A percentile compares a stretch with the other conserved stretches of the same genome.
Conservation (phyloP, 805 yeast genomes). For the Zygotorulaspora danielsina region DNA sequence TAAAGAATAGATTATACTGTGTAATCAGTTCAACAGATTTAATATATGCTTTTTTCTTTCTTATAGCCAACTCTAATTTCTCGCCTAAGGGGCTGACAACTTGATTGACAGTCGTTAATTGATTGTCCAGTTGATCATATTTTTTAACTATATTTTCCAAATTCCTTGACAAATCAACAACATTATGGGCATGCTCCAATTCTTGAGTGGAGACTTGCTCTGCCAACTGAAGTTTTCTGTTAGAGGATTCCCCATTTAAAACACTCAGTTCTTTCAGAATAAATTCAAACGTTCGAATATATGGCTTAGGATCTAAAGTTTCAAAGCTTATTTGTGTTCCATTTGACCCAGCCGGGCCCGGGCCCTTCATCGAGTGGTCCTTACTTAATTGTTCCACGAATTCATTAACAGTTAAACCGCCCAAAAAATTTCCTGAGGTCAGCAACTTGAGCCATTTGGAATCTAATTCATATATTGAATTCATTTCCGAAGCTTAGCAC, state of each 20-base stretch:
- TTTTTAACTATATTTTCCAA: constrained; percentile 22
- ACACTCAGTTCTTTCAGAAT: constrained; percentile 67
- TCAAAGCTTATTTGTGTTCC: constrained; percentile 14
- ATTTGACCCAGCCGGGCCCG: constrained; percentile 7
- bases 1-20: constrained; percentile 71
- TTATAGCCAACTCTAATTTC: constrained; percentile 60
- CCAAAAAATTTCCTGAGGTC: constrained; percentile 58
- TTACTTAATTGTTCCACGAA: constrained; percentile 76
- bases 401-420: constrained; percentile 68
- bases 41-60: constrained; percentile 66
- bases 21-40: constrained; percentile 69
- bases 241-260: constrained; percentile 52
- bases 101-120: constrained; percentile 46
- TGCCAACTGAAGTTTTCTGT: constrained; percentile 49
- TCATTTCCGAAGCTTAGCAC: constrained; percentile 28
- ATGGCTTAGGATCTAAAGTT: constrained; percentile 83
- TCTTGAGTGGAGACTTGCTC: constrained; percentile 58
- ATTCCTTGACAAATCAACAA: constrained; percentile 40
- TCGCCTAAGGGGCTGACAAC: constrained; percentile 68
- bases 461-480: constrained; percentile 54
- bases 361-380: constrained; percentile 42
- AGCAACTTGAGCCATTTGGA: constrained; percentile 55
- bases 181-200: constrained; percentile 61
- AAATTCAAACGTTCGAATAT: constrained; percentile 86
- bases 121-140: constrained; percentile 28